phyloP scores from a whole-genome alignment of 768 basidiomycete species.

The Mrakia hoshinonis region DNA sequence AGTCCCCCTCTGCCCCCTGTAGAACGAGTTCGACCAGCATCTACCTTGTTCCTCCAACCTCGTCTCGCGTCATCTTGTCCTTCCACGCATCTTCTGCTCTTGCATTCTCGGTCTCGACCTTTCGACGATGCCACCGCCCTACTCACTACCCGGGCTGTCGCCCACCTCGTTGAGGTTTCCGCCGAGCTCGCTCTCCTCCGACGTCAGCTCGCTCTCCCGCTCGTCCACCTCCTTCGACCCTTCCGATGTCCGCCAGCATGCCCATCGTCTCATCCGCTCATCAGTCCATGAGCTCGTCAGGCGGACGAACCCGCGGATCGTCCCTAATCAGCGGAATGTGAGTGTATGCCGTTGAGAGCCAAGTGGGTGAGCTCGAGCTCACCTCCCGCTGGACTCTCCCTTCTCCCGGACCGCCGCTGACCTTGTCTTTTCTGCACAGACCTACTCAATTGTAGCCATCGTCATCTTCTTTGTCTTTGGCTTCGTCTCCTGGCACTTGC shows the following conservation, averaged over 20 bases:
- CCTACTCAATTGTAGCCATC: constrained; percentile 5
- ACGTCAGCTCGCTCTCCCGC: too few species aligned
- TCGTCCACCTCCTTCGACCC: too few species aligned
- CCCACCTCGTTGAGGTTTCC: too few species aligned
- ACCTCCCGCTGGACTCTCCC: not conserved
- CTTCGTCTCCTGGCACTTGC: constrained; percentile 18
- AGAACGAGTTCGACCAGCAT: too few species aligned
- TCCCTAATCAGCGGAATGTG: constrained; percentile 5
- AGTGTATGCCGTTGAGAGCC: not conserved
- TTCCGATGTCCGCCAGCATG: not conserved
- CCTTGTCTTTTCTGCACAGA: not conserved
- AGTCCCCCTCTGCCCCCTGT: too few species aligned
- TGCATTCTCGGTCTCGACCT: too few species aligned
- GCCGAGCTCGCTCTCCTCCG: too few species aligned
- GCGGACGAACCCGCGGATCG: constrained; percentile 5
- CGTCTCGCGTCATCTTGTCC: too few species aligned
- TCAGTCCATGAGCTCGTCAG: not conserved
- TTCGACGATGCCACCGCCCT: too few species aligned
- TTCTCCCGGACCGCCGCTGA: not conserved
- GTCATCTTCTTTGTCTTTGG: constrained; percentile 22
- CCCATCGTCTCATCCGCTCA: not conserved
- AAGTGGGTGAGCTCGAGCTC: not conserved
- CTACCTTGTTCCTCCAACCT: too few species aligned
- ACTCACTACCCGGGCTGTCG: too few species aligned
- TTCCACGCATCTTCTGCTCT: too few species aligned